Percentiles rank a stretch among this genome's conserved stretches.
phyloP scores from a whole-genome alignment of 2,329 filamentous ascomycete species.

The Botrytis paeoniae region DNA sequence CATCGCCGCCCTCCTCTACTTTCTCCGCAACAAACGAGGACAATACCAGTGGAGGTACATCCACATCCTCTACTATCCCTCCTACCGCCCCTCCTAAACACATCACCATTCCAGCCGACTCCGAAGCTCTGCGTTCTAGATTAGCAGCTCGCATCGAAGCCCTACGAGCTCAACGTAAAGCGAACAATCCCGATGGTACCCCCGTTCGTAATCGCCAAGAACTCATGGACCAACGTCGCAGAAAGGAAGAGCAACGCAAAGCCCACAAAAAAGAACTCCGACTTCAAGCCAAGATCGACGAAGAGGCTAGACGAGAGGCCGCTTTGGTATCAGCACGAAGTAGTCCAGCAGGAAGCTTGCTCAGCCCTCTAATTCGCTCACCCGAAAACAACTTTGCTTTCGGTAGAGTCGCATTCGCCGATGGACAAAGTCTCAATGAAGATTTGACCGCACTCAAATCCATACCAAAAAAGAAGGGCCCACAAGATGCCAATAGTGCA shows the following conservation, averaged over 20 bases:
- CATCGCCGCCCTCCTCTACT: slow-evolving; percentile 45
- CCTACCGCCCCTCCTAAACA: slow-evolving; percentile 61
- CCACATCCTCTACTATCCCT: slow-evolving; percentile 63
- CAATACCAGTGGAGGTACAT: slow-evolving; percentile 59
- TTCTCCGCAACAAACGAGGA: slow-evolving; percentile 62
- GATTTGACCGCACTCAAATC: slow-evolving; percentile 61
- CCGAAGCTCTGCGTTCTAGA: slow-evolving; percentile 71
- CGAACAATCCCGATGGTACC: slow-evolving; percentile 77
- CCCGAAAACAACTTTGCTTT: slow-evolving; percentile 76
- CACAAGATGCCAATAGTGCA: slow-evolving; percentile 79
- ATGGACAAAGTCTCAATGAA: slow-evolving; percentile 76
- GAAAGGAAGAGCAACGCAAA: slow-evolving; percentile 83
- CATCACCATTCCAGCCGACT: slow-evolving; percentile 66
- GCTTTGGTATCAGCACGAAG: slow-evolving; percentile 58
- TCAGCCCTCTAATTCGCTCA: slow-evolving; percentile 54
- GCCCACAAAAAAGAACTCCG: slow-evolving; percentile 85
- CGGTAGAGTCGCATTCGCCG: slow-evolving; percentile 84
- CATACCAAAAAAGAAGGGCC: slow-evolving; percentile 73
- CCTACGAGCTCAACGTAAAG: slow-evolving; percentile 81
- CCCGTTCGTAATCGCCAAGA: slow-evolving; percentile 85
- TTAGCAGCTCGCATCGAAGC: slow-evolving; percentile 81
- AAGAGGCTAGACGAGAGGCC: slow-evolving; percentile 64
- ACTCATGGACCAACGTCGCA: slow-evolving; percentile 82
- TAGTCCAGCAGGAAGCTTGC: slow-evolving; percentile 53
- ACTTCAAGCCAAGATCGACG: slow-evolving; percentile 73